Base-by-base conservation (phyloP, 306 rosid genomes). In the Lathyrus tuberosus region DNA sequence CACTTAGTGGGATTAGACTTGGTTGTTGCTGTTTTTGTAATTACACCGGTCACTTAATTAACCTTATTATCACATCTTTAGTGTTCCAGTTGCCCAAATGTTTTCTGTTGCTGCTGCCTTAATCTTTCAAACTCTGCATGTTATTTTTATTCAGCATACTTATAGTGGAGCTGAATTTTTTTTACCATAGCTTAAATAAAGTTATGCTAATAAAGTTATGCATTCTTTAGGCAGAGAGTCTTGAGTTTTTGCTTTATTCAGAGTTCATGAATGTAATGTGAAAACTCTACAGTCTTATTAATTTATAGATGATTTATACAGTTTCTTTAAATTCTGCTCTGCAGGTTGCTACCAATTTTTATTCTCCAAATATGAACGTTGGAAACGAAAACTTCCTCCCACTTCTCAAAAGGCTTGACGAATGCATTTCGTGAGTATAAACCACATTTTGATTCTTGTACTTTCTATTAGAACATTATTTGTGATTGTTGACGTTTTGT, bases 381-480 rank as follows among this genome's bases (percentile, higher is more conserved):
- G 96, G 89, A 75, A 91, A 87, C 26, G 95, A 91, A 74, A 91
- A 84, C 74, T 94, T 91, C 75, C 91, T 89, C 64, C 92, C 92
- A 20, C 89, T 94, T 78, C 95, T 95, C 76, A 95, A 95, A 79
- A 86, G 89, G 60, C 96, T 95, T 70, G 99, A 95, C 74, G 96
- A 95, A 67, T 91, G 99, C 88, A 91, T 95, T 79, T 78, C 87
- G 97, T 95, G 86, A 91, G 99, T 91, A 67, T 66, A 35, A 10
- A 53, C 65, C 48, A 64, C 28, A 67, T 75, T 76, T 75, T 72
- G 51, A 10, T 62, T 79, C 47, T 6, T 57, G 63, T 31, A 14
- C 63, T 65, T 63, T 70, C 60, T 75, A 24, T 24, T 62, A 51
- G 30, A 66, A 49, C 46, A 14, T n/a, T 33, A 26, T 28, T 33